Evolutionary conservation across 164 flowering plant genomes (phyloP).

Genomic region (Pachysandra terminalis): DNA sequence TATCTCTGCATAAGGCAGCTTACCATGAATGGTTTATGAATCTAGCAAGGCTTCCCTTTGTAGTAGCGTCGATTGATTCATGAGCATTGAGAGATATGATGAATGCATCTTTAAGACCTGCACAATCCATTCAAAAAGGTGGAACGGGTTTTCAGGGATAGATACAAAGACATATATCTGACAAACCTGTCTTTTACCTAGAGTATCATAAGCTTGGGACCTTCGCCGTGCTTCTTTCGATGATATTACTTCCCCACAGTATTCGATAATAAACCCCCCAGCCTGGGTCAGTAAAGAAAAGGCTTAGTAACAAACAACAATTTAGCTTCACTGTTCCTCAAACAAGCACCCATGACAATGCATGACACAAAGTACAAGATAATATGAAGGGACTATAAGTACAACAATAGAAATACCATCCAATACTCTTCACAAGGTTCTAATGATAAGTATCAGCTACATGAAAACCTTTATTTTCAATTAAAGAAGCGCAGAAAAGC

Average conservation of each 20-base stretch:
- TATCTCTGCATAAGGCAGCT: constrained; percentile 14
- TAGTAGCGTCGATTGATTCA: constrained; percentile 89
- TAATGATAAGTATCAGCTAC: not conserved
- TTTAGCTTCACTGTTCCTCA: not conserved
- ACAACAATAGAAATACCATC: not conserved
- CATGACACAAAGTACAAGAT: not conserved
- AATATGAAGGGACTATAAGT: not conserved
- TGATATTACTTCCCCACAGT: constrained; percentile 96
- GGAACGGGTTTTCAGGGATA: constrained; percentile 5
- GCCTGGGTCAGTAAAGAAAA: constrained; percentile 36
- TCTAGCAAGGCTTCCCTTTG: constrained; percentile 91
- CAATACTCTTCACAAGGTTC: not conserved
- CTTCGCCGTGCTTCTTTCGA: constrained; percentile 80
- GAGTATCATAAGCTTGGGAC: constrained; percentile 69
- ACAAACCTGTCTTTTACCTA: constrained; percentile 39
- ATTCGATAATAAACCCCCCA: constrained; percentile 84
- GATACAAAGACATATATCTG: not conserved
- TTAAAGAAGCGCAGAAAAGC: not conserved
- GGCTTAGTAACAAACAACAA: not conserved
- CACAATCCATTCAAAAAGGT: constrained; percentile 20
- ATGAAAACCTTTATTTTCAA: not conserved
- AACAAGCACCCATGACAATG: constrained; percentile 4
- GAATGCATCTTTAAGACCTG: constrained; percentile 88
- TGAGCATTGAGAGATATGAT: constrained; percentile 74
- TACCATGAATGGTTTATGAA: constrained; percentile 98